Conservation (phyloP, 352 stramenopile genomes). For the Globisporangium abappressorium region DNA sequence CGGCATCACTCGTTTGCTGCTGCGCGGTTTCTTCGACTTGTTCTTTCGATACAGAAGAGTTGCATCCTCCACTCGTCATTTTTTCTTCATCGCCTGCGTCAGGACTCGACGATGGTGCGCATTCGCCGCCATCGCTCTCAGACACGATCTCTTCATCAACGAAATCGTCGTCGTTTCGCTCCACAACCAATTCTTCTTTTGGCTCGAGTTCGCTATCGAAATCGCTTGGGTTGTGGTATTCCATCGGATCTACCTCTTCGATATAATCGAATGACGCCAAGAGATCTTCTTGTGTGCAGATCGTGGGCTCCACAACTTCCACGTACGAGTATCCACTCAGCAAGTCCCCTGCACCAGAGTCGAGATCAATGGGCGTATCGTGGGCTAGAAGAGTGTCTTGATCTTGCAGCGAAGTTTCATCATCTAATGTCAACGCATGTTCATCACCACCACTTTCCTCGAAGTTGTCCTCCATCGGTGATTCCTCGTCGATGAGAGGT, state of each 20-base stretch:
- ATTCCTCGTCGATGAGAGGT: not conserved
- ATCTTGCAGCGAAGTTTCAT: not conserved
- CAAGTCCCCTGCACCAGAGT: conserved; percentile 16
- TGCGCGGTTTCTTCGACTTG: not conserved
- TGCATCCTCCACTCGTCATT: not conserved
- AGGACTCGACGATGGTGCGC: too few relatives aligned
- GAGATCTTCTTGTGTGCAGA: conserved; percentile 18
- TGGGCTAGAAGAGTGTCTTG: not conserved
- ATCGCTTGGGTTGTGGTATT: not conserved
- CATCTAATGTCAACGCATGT: not conserved
- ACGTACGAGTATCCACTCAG: conserved; percentile 36
- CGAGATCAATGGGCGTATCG: not conserved
- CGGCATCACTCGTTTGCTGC: not conserved
- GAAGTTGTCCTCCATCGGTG: not conserved
- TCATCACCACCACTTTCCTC: not conserved
- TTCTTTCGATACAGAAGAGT: not conserved
- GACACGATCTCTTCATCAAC: not conserved
- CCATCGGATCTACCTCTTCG: conserved; percentile 16
- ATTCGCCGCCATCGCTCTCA: not conserved
- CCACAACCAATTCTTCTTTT: not conserved
- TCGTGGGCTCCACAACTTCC: conserved; percentile 25
- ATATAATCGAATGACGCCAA: conserved; percentile 26
- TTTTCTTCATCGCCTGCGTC: not conserved
- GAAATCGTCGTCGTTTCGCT: not conserved
- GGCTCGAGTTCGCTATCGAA: not conserved